phyloP scores from a whole-genome alignment of 2,329 filamentous ascomycete genomes.

The Monascus ruber region DNA sequence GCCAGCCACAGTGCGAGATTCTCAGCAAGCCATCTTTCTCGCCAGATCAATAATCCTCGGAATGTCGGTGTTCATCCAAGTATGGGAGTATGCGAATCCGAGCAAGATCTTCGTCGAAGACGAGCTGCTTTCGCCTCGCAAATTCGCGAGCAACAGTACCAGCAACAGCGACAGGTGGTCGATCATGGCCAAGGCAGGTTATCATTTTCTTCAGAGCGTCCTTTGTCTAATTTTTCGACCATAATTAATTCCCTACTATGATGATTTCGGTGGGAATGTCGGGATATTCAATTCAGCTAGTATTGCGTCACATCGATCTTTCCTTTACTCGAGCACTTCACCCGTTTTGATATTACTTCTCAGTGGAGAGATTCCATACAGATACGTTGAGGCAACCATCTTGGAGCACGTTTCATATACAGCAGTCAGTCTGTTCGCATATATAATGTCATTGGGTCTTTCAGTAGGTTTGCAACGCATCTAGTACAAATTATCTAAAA shows the following conservation, averaged over 20 bases:
- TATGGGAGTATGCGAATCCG: slow-evolving; percentile 2
- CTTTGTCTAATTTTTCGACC: slow-evolving; percentile 27
- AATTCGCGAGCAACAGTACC: slow-evolving; percentile 17
- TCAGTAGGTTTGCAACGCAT: not conserved
- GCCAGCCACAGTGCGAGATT: no score
- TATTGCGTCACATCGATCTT: no score
- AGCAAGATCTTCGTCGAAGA: slow-evolving; percentile 13
- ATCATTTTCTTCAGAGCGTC: slow-evolving; percentile 24
- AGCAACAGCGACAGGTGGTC: slow-evolving; percentile 4
- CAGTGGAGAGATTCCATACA: no score
- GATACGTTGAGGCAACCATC: no score
- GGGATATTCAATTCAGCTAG: no score
- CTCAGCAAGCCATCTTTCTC: no score
- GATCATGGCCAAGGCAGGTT: slow-evolving; percentile 1
- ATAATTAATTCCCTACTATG: slow-evolving; percentile 15
- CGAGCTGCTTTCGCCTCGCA: slow-evolving; percentile 23
- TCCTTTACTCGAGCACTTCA: no score
- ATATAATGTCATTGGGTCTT: not conserved
- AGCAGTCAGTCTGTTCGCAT: not conserved
- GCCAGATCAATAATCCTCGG: no score
- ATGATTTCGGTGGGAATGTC: no score
- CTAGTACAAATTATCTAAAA: slow-evolving; percentile 42
- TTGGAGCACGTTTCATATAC: no score
- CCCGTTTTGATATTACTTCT: no score
- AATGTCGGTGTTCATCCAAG: not conserved